Evolutionary conservation across 768 basidiomycete genomes (phyloP), one percentile per base, ranked within the genome.

Genomic region (Bullera alba): DNA sequence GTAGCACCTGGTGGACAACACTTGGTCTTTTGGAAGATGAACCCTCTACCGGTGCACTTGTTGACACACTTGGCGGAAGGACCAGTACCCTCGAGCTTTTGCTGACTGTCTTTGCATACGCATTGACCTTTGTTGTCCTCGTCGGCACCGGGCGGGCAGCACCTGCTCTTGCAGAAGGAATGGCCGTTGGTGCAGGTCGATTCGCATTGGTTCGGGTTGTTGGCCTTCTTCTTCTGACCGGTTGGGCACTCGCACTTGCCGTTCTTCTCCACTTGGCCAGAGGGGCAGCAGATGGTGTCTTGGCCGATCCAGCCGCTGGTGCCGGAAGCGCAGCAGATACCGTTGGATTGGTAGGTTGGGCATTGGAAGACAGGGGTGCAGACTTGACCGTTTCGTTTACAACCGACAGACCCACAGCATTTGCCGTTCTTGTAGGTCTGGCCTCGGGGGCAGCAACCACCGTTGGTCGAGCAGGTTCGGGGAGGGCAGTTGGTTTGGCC

Each of bases 371-470:
- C 44, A 15, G 64, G 64, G 1, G 48, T 54, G 48, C 64, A 66
- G 42, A 37, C 35, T 5, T 37, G n/a, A 26, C 58, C 56, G 12
- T 28, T 25, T 21, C 53, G 52, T 26, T 23, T 34, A 46, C 54
- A 61, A 16, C 64, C 64, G 25, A 39, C 46, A 8, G 52, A 26
- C 29, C 59, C 62, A 42, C 64, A 66, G 43, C 67, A 69, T 29
- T 55, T 38, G 39, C 57, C 58, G 46, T 57, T 61, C 23, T 39
- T 34, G 48, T 66, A 64, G 7, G 58, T 61, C 45, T 64, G 55
- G 25, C 64, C 64, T 29, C 56, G 50, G n/a, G 64, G 54, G 46
- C 67, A 69, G 43, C 61, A 66, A 22, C 51, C 52, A 6, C 64
- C 64, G 48, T 54, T 63, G n/a, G 56, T 48, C 19, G 57, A 61